These are phyloP conservation scores for Ogataea salicorniae DNA, from an alignment of 805 yeast species.

Conservation along the genomic window DNA sequence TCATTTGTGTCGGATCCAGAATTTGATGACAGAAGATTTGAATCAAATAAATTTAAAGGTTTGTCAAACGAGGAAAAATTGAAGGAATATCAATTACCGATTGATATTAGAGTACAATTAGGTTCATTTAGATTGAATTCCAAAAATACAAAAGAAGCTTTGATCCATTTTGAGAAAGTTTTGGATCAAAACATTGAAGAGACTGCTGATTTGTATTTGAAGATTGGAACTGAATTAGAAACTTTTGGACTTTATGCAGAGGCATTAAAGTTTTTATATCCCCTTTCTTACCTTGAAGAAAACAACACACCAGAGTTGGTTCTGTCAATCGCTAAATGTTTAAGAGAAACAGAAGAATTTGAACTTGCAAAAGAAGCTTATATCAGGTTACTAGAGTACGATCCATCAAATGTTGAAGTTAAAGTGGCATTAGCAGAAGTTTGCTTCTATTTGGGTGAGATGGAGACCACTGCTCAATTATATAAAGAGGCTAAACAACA, in stretches of 20 bases:
- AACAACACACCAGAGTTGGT: conserved; percentile 47
- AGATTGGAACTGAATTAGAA: conserved; percentile 72
- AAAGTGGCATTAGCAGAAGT: conserved; percentile 80
- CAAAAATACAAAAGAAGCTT: conserved; percentile 64
- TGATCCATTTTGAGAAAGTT: conserved; percentile 59
- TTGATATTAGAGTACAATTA: conserved; percentile 80
- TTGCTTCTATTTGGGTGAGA: conserved; percentile 58
- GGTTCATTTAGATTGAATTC: conserved; percentile 68
- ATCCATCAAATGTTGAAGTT: conserved; percentile 64
- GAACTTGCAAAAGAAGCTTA: conserved; percentile 59
- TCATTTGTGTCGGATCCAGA: conserved; percentile 61
- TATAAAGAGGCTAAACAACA: conserved; percentile 49
- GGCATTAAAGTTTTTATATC: conserved; percentile 63
- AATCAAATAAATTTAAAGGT: conserved; percentile 39
- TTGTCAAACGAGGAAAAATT: conserved; percentile 36
- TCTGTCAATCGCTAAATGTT: conserved; percentile 68
- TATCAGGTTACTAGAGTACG: conserved; percentile 44
- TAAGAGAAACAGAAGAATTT: conserved; percentile 65
- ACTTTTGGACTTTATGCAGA: conserved; percentile 65
- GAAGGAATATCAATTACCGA: conserved; percentile 55
- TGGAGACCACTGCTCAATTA: conserved; percentile 49
- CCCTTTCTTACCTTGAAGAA: conserved; percentile 52
- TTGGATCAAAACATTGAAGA: conserved; percentile 49
- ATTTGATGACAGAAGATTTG: conserved; percentile 67
- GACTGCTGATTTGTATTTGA: conserved; percentile 66